These are phyloP conservation scores for Xylariaceae sp. DNA, from an alignment of 2,329 filamentous ascomycete species.

Conservation along the genomic window DNA sequence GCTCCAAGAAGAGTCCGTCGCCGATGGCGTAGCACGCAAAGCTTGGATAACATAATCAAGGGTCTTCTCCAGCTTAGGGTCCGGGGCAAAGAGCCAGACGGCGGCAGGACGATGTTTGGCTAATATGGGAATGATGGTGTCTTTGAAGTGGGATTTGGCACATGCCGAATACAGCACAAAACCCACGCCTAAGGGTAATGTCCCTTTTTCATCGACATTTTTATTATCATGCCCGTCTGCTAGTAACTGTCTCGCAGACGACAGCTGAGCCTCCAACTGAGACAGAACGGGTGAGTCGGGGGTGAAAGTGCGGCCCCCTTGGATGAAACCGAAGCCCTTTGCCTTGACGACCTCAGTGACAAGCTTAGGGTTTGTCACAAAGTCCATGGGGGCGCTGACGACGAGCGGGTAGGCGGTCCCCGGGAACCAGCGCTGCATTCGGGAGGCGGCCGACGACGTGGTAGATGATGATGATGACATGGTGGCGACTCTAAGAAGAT, in stretches of 20 bases:
- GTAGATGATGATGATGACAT: no score
- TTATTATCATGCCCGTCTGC: not conserved
- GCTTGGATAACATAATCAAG: constrained; percentile 18
- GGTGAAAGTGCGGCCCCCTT: constrained; percentile 31
- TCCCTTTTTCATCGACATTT: not conserved
- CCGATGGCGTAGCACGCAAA: constrained; percentile 8
- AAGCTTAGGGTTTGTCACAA: constrained; percentile 34
- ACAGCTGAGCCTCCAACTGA: constrained; percentile 32
- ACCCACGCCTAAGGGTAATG: constrained; percentile 54
- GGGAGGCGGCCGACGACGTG: constrained; percentile 13
- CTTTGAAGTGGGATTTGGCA: constrained; percentile 35
- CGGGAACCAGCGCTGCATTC: constrained; percentile 35
- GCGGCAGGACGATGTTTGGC: constrained; percentile 51
- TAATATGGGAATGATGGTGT: constrained; percentile 49
- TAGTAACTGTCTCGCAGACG: constrained; percentile 7
- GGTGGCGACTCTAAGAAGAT: no score
- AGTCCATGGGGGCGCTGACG: constrained; percentile 40
- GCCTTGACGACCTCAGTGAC: constrained; percentile 39
- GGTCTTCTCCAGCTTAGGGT: constrained; percentile 27
- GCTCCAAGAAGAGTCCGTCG: constrained; percentile 10
- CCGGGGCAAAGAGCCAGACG: constrained; percentile 65
- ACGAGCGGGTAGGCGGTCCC: constrained; percentile 35
- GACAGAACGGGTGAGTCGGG: constrained; percentile 27
- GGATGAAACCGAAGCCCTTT: constrained; percentile 39
- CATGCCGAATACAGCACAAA: constrained; percentile 54